Base-by-base conservation (phyloP, 2,329 filamentous ascomycete genomes). In the Exophiala oligosperma region DNA sequence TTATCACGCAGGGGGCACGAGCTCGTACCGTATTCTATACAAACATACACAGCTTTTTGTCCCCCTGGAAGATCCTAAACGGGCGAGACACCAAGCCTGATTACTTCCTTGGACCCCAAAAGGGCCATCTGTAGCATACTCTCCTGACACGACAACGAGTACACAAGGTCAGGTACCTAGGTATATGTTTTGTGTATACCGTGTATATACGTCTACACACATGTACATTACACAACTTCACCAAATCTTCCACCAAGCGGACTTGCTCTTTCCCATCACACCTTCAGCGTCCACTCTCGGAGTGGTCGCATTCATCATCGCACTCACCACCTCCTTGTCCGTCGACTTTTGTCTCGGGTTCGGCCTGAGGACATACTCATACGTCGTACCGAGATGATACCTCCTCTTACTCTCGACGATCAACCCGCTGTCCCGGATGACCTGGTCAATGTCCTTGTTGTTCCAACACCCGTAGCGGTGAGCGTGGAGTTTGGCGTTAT, bases 391-490 rank as follows among this genome's bases (percentile, higher is more conserved):
- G 64, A 79, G 71, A 70, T 80, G 76, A 52, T 64, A 66, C 43
- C 78, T 67, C 61, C 74, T 73, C 61, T 74, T 71, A 65, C 77
- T 75, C 44, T 79, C 75, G 52, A 81, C 67, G 64, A 77, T 74
- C 62, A 81, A 64, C 28, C 77, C 78, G 64, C 77, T 79, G 37
- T 77, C 69, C 53, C 68, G 64, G n/a, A 81, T 72, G 62, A 81
- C 75, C 54, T 72, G 69, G 35, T 75, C 77, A 48, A 81, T 79
- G 71, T 81, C 78, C 40, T 77, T 72, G 67, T 81, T 81, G 73
- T 76, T 80, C 78, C 79, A 81, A 66, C 79, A 81, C 14, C 79
- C 79, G 69, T 79, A 77, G n/a, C 73, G 70, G 61, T 79, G 70
- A 35, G 79, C 79, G 69, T 81, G 79, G 40, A 73, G 70, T 3